Base-by-base conservation (phyloP, 2,329 filamentous ascomycete species). In the Talaromyces sp. region DNA sequence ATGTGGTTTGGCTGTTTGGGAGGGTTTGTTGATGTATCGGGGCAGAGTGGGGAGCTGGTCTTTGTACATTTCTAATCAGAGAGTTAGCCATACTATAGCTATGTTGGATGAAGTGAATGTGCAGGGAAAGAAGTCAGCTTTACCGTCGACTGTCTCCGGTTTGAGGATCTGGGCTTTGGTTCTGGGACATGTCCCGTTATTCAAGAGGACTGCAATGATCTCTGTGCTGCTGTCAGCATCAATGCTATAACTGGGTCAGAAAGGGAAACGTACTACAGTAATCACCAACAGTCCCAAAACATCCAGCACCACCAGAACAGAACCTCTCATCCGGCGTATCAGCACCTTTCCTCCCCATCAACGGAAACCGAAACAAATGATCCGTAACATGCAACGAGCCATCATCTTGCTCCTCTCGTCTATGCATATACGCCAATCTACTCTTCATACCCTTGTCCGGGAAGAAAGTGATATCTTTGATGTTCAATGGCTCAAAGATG, bases 1-100 rank as follows among this genome's bases (percentile, higher is more conserved):
- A 25, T 77, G 70, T 0, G 77, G 77, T 62, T 82, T 82, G 0
- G 80, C 73, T 0, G 78, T 75, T 0, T 75, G 67, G 9, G 81
- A 74, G 2, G 66, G 65, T 60, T 76, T 72, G 2, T 82, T 76
- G 1, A 75, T 77, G 60, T 81, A 84, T 63, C 85, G 68, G 0
- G 83, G 83, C 41, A 81, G 75, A 0, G 79, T 62, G 0, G 81
- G 77, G 57, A 87, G 80, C 63, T 85, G 83, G 66, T 87, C 86
- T 58, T 72, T 75, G 67, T 82, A 86, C 80, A 87, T 84, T 45
- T 80, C 71, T 25, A 57, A 40, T 56, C 21, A 17, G n/a, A n/a
- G n/a, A n/a, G n/a, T n/a, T 10, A 11, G 25, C 33, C 11, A 31
- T 40, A n/a, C 17, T 53, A 11, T n/a, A n/a, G n/a, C n/a, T 13